phyloP scores from a whole-genome alignment of 192 early-diverging fungal species.

The Coemansia sp. region DNA sequence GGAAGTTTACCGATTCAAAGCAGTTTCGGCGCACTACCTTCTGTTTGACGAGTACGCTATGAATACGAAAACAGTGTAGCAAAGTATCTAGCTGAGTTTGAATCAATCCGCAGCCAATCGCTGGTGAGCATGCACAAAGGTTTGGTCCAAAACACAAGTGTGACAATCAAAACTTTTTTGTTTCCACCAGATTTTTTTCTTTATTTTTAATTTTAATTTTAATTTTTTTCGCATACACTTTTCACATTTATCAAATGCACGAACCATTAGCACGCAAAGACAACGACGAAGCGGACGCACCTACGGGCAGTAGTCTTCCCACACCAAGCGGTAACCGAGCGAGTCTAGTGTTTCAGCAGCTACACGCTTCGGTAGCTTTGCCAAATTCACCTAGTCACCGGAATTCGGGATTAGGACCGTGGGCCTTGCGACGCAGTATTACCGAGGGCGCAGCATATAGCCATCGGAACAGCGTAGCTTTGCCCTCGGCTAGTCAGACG shows the following conservation, averaged over 20 bases:
- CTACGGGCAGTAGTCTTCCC: not conserved
- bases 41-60: too few relatives aligned
- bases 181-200: not conserved
- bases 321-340: constrained; percentile 20
- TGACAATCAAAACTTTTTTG: not conserved
- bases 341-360: constrained; percentile 47
- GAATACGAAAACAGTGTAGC: too few relatives aligned
- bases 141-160: not conserved
- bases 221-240: not conserved
- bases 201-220: not conserved
- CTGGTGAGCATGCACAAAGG: too few relatives aligned
- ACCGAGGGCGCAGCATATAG: not conserved
- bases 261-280: not conserved
- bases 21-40: not conserved
- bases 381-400: constrained; percentile 8
- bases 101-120: too few relatives aligned
- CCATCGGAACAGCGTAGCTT: not conserved
- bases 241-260: constrained; percentile 12
- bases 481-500: not conserved
- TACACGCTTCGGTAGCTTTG: constrained; percentile 31
- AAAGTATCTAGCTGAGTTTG: too few relatives aligned
- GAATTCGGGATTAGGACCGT: constrained; percentile 4
- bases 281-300: not conserved
- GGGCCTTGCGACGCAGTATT: constrained; percentile 22
- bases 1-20: not conserved